phyloP scores from a whole-genome alignment of 2,329 filamentous ascomycete species.

The Neurospora sp. region DNA sequence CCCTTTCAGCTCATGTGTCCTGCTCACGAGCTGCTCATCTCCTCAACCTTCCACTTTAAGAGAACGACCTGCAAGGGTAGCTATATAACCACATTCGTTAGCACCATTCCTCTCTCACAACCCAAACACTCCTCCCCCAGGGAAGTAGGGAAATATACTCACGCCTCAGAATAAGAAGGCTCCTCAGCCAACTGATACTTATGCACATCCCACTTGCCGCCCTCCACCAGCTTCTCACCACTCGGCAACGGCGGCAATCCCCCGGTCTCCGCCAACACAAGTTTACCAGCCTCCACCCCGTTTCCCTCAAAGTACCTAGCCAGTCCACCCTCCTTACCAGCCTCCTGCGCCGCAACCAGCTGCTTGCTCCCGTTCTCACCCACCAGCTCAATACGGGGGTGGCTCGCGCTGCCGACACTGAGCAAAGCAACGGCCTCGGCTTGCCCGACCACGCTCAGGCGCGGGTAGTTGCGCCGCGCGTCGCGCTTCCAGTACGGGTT shows the following conservation, averaged over 20 bases:
- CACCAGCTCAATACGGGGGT: constrained; percentile 74
- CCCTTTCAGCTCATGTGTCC: constrained; percentile 17
- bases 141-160: constrained; percentile 27
- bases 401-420: constrained; percentile 71
- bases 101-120: constrained; percentile 15
- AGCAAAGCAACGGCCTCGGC: constrained; percentile 77
- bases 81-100: constrained; percentile 32
- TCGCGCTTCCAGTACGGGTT: constrained; percentile 98
- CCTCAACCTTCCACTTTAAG: constrained; percentile 26
- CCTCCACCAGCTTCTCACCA: constrained; percentile 44
- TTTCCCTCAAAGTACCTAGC: constrained; percentile 60
- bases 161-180: constrained; percentile 62
- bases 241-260: constrained; percentile 82
- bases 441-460: constrained; percentile 70
- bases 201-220: constrained; percentile 53
- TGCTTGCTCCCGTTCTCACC: constrained; percentile 49
- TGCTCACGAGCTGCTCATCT: constrained; percentile 6
- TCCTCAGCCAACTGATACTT: constrained; percentile 56
- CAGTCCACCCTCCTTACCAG: constrained; percentile 60
- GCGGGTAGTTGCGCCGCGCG: constrained; percentile 69
- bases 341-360: constrained; percentile 64
- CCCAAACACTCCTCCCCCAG: background rate
- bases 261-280: constrained; percentile 52
- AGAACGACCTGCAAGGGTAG: constrained; percentile 56
- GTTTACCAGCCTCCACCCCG: constrained; percentile 31